Evolutionary conservation across 2,329 filamentous ascomycete species (phyloP).

Genomic region (Pseudocercospora eumusae): DNA sequence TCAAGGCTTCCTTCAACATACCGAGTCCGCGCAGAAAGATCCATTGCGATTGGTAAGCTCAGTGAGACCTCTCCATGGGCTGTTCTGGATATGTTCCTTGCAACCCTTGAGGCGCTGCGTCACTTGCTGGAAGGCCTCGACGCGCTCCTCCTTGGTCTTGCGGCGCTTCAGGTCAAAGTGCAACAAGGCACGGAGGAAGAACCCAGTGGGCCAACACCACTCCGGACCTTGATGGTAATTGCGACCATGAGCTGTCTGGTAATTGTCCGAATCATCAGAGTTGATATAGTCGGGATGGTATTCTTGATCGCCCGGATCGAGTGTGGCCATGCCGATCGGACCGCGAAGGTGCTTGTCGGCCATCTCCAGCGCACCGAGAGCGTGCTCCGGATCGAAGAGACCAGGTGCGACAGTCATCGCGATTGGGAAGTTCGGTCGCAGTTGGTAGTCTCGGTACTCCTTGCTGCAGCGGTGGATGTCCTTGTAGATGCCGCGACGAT

Average conservation of each 20-base stretch:
- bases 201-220: slow-evolving; percentile 97
- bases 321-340: slow-evolving; percentile 90
- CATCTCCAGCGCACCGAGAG: slow-evolving; percentile 74
- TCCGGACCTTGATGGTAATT: slow-evolving; percentile 99
- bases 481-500: slow-evolving; percentile 96
- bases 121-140: slow-evolving; percentile 92
- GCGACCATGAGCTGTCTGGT: slow-evolving; percentile 86
- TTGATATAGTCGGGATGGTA: slow-evolving; percentile 96
- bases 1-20: slow-evolving; percentile 50
- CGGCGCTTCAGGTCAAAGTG: slow-evolving; percentile 83
- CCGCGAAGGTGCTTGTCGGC: slow-evolving; percentile 80
- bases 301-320: slow-evolving; percentile 88
- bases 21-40: slow-evolving; percentile 81
- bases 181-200: slow-evolving; percentile 87
- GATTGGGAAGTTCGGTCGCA: slow-evolving; percentile 90
- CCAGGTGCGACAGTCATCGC: slow-evolving; percentile 92
- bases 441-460: slow-evolving; percentile 95
- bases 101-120: slow-evolving; percentile 79
- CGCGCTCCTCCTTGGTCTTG: slow-evolving; percentile 65
- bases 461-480: slow-evolving; percentile 92
- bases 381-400: slow-evolving; percentile 77
- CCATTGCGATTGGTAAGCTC: slow-evolving; percentile 93
- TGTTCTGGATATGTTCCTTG: slow-evolving; percentile 78
- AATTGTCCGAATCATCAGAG: slow-evolving; percentile 87
- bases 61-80: slow-evolving; percentile 84